A percentile compares a stretch with the other conserved stretches of the same genome.
Conservation (phyloP, 2,329 filamentous ascomycete species). For the Ophiostoma ulmi region DNA sequence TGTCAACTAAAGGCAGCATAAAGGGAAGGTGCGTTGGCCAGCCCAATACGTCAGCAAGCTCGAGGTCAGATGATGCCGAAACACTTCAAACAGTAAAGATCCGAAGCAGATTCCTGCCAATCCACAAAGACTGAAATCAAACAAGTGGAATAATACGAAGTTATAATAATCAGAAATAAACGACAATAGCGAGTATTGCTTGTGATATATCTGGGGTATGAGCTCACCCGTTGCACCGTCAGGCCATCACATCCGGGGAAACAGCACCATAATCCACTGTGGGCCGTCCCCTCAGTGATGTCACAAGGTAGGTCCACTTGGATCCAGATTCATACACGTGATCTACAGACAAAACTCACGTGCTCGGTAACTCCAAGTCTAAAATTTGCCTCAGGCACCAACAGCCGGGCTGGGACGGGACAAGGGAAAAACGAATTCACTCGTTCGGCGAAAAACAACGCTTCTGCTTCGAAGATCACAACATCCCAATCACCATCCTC, state of each 20-base stretch:
- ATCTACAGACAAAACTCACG: background rate
- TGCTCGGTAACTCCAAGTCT: background rate
- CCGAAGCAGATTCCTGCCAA: background rate
- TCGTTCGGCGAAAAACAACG: slow-evolving; percentile 20
- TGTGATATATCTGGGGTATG: slow-evolving; percentile 1
- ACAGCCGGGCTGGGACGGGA: slow-evolving; percentile 23
- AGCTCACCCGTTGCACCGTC: background rate
- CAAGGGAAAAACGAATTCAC: slow-evolving; percentile 18
- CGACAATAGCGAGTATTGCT: background rate
- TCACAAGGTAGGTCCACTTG: background rate
- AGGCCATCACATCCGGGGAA: slow-evolving; percentile 13
- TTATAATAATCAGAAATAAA: background rate
- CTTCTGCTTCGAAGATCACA: slow-evolving; percentile 13
- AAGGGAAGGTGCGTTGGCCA: background rate
- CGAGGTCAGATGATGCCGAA: slow-evolving; percentile 3
- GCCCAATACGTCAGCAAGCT: background rate
- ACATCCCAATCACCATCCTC: background rate
- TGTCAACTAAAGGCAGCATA: background rate
- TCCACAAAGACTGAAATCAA: background rate
- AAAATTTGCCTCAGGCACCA: slow-evolving; percentile 21
- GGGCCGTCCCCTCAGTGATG: background rate
- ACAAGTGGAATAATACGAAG: background rate
- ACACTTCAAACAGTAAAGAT: background rate
- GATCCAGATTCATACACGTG: background rate
- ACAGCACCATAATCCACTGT: slow-evolving; percentile 3